Base-by-base conservation (phyloP, 345 rosid species). In the Kernera saxatilis region DNA sequence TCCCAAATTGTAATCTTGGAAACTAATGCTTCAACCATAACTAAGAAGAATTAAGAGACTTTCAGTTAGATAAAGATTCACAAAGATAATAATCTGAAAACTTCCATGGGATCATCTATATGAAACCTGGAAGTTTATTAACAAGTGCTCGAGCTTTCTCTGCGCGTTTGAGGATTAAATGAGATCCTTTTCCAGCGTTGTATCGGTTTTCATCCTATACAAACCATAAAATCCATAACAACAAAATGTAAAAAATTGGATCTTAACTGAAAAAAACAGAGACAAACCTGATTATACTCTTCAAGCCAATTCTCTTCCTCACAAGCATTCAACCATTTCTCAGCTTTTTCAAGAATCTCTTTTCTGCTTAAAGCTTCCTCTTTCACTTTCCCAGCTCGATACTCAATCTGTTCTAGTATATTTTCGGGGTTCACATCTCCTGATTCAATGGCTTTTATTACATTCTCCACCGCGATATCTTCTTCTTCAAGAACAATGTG, bases 221-320 rank as follows among this genome's bases (percentile, higher is more conserved):
- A 78, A 64, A 67, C 32, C 21, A 8, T 14, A 56, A 54, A 41
- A 23, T 25, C 41, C 13, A 15, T 68, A 43, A 17, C 62, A 22
- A 51, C 3, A 66, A 32, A 44, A 75, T 12, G 52, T 61, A 3
- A 64, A 17, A 59, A 43, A 64, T 2, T 41, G 27, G 67, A 52
- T 10, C 49, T 0, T 45, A 53, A 2, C 40, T 14, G 18, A n/a
- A 26, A 49, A 30, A 8, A 27, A 45, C 8, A 45, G 29, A 49
- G 22, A 44, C 19, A 21, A 15, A 92, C 98, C 93, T 88, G 88
- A 72, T 91, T 91, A 55, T 94, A 91, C 69, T 94, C 99, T 77
- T 94, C 99, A 41, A 94, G 98, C 99, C 99, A 94, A 43, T 83
- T 80, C 73, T 94, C 99, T 75, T 94, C 99, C 35, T 91, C 97